These are phyloP conservation scores for Rheum nobile DNA, from an alignment of 148 eudicot species.

Conservation along the genomic window DNA sequence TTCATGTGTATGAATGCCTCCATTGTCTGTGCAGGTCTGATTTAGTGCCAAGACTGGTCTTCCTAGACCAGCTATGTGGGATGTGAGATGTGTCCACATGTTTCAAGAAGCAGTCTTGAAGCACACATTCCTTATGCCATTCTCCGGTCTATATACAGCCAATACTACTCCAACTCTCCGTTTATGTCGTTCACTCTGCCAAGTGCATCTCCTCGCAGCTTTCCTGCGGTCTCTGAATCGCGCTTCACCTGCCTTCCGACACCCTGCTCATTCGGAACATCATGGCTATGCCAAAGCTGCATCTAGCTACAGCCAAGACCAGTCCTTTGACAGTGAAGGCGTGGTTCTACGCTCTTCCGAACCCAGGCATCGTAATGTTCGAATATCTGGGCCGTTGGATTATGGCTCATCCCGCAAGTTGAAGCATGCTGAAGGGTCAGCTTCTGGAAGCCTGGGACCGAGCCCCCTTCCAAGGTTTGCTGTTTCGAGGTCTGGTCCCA, in stretches of 20 bases:
- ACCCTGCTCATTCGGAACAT: conserved; percentile 29
- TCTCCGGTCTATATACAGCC: conserved; percentile 78
- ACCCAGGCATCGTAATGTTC: conserved; percentile 32
- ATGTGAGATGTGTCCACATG: conserved; percentile 69
- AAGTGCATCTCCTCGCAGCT: conserved; percentile 56
- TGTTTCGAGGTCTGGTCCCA: conserved; percentile 91
- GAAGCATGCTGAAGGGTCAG: conserved; percentile 62
- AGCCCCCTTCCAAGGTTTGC: conserved; percentile 95
- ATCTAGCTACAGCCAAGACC: conserved; percentile 43
- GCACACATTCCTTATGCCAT: conserved; percentile 67
- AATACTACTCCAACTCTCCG: conserved; percentile 63
- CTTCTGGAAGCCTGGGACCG: conserved; percentile 71
- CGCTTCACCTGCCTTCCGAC: conserved; percentile 65
- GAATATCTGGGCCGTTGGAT: conserved; percentile 87
- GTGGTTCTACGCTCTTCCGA: conserved; percentile 35
- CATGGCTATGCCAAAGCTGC: conserved; percentile 47
- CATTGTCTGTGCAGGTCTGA: conserved; percentile 40
- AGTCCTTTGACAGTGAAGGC: conserved; percentile 33
- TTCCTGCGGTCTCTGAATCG: conserved; percentile 74
- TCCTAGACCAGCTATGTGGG: conserved; percentile 89
- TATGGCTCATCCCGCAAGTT: conserved; percentile 46
- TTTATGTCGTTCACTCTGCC: conserved; percentile 45
- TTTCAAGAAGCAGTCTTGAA: conserved; percentile 82
- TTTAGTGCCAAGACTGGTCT: conserved; percentile 74
- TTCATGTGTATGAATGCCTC: not conserved